Evolutionary conservation across 2,329 filamentous ascomycete species (phyloP).

Genomic region (Juglanconis juglandina): DNA sequence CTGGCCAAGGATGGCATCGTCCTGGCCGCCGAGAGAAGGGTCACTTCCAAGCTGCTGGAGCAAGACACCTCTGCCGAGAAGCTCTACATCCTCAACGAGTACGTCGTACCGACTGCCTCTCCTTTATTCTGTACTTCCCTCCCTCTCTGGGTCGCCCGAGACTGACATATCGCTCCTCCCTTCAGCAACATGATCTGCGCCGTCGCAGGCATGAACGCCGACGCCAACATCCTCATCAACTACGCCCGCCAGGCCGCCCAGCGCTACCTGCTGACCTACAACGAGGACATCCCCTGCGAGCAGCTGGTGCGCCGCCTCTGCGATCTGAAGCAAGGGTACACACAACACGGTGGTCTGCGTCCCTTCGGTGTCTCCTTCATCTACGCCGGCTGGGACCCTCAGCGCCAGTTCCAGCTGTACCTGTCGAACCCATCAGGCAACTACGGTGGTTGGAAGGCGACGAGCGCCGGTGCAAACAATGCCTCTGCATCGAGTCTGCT

Average conservation of each 20-base stretch:
- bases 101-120: slow-evolving; percentile 31
- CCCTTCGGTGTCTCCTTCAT: slow-evolving; percentile 99
- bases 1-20: slow-evolving; percentile 98
- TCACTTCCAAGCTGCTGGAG: slow-evolving; percentile 97
- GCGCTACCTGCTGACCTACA: slow-evolving; percentile 97
- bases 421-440: slow-evolving; percentile 98
- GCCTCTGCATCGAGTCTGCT: slow-evolving; percentile 93
- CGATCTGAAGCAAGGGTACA: slow-evolving; percentile 98
- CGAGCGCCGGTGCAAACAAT: slow-evolving; percentile 96
- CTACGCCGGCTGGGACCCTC: slow-evolving; percentile 95
- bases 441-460: slow-evolving; percentile 99
- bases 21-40: slow-evolving; percentile 94
- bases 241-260: slow-evolving; percentile 96
- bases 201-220: slow-evolving; percentile 97
- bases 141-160: not conserved
- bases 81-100: slow-evolving; percentile 99
- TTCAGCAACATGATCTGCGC: slow-evolving; percentile 98
- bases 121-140: not conserved
- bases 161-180: slow-evolving; percentile 11
- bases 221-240: slow-evolving; percentile 99
- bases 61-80: slow-evolving; percentile 99
- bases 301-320: slow-evolving; percentile 95
- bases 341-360: slow-evolving; percentile 95
- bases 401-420: slow-evolving; percentile 96
- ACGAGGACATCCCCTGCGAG: slow-evolving; percentile 99